Percentiles rank a stretch among this genome's conserved stretches.
These are phyloP conservation scores for Lipomyces chichibuensis DNA, from an alignment of 805 yeast species.

Conservation along the genomic window DNA sequence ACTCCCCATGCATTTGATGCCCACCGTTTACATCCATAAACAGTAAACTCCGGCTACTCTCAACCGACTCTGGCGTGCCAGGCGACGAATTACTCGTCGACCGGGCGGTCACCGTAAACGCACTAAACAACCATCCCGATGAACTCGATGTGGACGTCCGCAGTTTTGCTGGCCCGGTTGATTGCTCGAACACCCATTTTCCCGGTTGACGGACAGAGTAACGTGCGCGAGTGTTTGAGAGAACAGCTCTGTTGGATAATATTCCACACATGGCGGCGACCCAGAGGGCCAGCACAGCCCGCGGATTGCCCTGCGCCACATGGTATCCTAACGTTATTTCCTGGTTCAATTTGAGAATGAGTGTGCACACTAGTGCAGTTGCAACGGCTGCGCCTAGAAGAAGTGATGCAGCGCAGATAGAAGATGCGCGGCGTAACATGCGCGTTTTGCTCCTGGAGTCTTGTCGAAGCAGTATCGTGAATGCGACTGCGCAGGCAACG, in stretches of 20 bases:
- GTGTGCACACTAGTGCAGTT: neutral
- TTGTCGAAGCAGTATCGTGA: neutral
- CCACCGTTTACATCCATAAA: neutral
- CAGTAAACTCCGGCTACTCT: neutral
- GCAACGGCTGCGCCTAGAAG: constrained; percentile 14
- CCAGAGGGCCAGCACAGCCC: constrained; percentile 5
- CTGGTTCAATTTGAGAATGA: constrained; percentile 12
- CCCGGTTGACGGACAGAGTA: neutral
- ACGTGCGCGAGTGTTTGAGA: neutral
- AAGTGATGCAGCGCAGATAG: constrained; percentile 7
- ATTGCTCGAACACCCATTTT: neutral
- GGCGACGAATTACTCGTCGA: constrained; percentile 3
- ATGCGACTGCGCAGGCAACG: constrained; percentile 8
- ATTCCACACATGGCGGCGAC: constrained; percentile 5
- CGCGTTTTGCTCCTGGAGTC: neutral
- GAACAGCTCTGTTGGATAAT: neutral
- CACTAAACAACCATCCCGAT: neutral
- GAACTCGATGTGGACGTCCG: neutral
- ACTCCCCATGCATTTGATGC: neutral
- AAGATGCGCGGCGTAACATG: constrained; percentile 11
- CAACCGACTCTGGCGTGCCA: neutral
- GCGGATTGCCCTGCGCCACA: constrained; percentile 7
- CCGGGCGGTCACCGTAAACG: neutral
- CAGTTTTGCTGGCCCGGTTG: neutral
- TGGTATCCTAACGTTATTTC: constrained; percentile 16